A percentile compares a stretch with the other conserved stretches of the same genome.
Conservation (phyloP, 1,284 basidiomycete species). For the Tremellales sp. region DNA sequence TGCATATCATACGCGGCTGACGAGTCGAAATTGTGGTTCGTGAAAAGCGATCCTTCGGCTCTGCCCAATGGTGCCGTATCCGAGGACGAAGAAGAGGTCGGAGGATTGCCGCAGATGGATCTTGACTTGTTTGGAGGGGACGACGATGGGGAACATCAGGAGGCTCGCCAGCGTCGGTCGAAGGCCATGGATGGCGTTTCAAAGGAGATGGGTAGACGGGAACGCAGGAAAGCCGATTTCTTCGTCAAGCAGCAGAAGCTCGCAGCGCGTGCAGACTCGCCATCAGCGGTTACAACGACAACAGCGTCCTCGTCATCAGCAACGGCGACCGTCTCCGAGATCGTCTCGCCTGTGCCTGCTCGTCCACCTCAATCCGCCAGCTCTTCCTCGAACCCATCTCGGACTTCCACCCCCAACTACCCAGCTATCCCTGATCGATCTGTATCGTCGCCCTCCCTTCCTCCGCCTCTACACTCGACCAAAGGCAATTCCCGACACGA, state of each 20-base stretch:
- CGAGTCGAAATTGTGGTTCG: constrained; percentile 47
- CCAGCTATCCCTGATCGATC: constrained; percentile 15
- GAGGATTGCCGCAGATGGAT: neutral
- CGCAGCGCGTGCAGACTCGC: too few species aligned
- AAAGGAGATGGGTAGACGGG: neutral
- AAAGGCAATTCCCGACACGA: constrained; percentile 6
- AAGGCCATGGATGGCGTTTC: neutral
- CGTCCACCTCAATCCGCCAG: constrained; percentile 3
- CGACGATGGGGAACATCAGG: too few species aligned
- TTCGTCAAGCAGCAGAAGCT: neutral
- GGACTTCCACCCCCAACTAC: constrained; percentile 9
- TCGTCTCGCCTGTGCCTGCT: constrained; percentile 11
- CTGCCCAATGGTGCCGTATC: neutral
- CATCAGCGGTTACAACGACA: neutral
- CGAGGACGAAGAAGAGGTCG: constrained; percentile 6
- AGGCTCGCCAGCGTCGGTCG: neutral
- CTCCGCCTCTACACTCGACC: constrained; percentile 29
- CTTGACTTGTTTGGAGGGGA: too few species aligned
- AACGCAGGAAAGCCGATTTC: constrained; percentile 1
- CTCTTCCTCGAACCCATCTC: constrained; percentile 2
- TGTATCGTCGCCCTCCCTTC: constrained; percentile 11
- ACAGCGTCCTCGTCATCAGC: neutral
- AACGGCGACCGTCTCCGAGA: neutral
- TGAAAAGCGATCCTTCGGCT: neutral
- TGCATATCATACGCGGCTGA: constrained; percentile 46